Evolutionary conservation across 176 grass and related monocot species (phyloP).

Genomic region (Olyra latifolia): DNA sequence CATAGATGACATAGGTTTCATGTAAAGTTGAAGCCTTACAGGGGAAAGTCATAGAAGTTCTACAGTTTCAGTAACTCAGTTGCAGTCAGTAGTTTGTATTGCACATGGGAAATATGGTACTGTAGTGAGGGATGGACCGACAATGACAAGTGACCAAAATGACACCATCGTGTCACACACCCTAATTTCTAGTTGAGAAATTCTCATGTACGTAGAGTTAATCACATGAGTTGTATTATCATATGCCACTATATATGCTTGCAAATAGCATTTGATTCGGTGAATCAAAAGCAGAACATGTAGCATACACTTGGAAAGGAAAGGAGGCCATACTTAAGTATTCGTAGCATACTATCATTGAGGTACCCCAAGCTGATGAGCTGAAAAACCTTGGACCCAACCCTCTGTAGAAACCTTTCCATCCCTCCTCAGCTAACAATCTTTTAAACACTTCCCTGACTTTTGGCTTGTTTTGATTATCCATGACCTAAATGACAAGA

Average conservation of each 20-base stretch:
- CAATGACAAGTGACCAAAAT: background rate
- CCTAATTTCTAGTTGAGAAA: constrained; percentile 14
- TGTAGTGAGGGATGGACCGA: background rate
- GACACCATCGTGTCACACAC: background rate
- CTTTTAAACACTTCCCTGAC: constrained; percentile 67
- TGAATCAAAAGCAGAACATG: background rate
- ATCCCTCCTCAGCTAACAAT: constrained; percentile 93
- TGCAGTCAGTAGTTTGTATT: background rate
- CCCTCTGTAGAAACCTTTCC: constrained; percentile 94
- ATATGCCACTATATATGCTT: background rate
- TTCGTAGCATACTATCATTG: constrained; percentile 98
- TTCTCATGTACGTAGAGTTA: background rate
- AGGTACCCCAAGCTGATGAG: constrained; percentile 97
- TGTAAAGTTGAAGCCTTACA: background rate
- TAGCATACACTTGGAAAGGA: constrained; percentile 22
- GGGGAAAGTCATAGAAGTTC: background rate
- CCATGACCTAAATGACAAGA: constrained; percentile 58
- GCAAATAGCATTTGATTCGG: background rate
- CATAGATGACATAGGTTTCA: background rate
- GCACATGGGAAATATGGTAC: background rate
- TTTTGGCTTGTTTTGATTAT: constrained; percentile 64
- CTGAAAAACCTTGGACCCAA: constrained; percentile 96
- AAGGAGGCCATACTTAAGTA: constrained; percentile 65
- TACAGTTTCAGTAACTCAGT: background rate
- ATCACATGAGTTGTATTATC: background rate